These are phyloP conservation scores for Cyclotella sp. DNA, from an alignment of 108 stramenopile genomes.

Conservation along the genomic window DNA sequence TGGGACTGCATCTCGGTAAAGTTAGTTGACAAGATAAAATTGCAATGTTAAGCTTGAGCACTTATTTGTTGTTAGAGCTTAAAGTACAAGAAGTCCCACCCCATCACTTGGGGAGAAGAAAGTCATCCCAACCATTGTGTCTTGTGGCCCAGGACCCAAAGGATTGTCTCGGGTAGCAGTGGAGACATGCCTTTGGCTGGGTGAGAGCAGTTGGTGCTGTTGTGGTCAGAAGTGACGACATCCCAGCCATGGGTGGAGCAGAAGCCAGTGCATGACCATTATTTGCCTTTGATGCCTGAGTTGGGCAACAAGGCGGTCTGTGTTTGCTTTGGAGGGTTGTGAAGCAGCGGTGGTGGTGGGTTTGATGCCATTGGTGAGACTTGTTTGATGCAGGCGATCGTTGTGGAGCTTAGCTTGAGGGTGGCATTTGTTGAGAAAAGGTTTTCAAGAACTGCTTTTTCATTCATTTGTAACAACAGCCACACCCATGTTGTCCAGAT, in stretches of 20 bases:
- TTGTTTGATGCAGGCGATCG: not conserved
- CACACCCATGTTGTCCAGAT: not conserved
- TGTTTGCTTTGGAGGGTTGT: not conserved
- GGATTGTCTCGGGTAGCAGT: not conserved
- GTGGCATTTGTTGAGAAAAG: not conserved
- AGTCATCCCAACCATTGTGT: not conserved
- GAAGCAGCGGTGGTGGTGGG: not conserved
- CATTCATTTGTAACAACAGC: not conserved
- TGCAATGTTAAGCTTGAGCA: too few species aligned
- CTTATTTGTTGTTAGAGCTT: too few species aligned
- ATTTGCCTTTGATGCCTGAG: not conserved
- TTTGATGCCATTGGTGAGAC: not conserved
- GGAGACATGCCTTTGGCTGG: conserved; percentile 2
- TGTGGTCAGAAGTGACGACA: not conserved
- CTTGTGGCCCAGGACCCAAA: not conserved
- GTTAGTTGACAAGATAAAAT: too few species aligned
- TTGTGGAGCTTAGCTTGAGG: not conserved
- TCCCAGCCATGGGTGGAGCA: conserved; percentile 4
- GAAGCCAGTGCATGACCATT: not conserved
- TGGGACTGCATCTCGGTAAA: too few species aligned
- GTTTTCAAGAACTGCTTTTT: not conserved
- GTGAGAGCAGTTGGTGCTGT: not conserved
- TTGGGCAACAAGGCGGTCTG: not conserved
- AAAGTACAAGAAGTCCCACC: not conserved
- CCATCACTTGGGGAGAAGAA: not conserved